These are phyloP conservation scores for Trichoderma breve DNA, from an alignment of 2,329 filamentous ascomycete species.

Conservation along the genomic window DNA sequence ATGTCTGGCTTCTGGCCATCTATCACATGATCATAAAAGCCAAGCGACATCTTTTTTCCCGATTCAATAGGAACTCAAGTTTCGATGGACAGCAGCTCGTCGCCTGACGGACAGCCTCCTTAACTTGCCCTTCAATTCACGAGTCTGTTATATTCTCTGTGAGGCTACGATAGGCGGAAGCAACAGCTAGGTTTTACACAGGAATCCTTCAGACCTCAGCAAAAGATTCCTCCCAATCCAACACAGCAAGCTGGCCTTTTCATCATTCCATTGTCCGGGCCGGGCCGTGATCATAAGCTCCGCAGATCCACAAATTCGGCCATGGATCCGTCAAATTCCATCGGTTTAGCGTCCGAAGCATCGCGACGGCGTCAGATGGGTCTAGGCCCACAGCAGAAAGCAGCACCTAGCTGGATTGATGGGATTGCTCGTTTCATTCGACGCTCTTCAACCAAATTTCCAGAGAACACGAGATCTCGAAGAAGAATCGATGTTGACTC, in stretches of 20 bases:
- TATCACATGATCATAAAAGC: not conserved
- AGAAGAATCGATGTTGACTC: not conserved
- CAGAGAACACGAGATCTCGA: not conserved
- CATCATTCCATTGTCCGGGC: not conserved
- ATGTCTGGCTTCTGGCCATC: not conserved
- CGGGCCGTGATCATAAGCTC: not conserved
- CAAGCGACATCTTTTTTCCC: not conserved
- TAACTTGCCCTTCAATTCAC: not conserved
- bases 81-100: not conserved
- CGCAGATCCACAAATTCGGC: not conserved
- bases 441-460: not conserved
- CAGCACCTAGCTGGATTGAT: not conserved
- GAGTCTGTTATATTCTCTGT: not conserved
- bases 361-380: not conserved
- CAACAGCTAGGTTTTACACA: not conserved
- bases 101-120: not conserved
- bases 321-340: not conserved
- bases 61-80: no score
- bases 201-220: not conserved
- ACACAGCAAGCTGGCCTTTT: not conserved
- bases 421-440: not conserved
- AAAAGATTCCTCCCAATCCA: not conserved
- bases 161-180: not conserved
- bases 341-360: not conserved
- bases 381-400: not conserved